phyloP scores from a whole-genome alignment of 306 rosid species.

The Mimosa pudica region DNA sequence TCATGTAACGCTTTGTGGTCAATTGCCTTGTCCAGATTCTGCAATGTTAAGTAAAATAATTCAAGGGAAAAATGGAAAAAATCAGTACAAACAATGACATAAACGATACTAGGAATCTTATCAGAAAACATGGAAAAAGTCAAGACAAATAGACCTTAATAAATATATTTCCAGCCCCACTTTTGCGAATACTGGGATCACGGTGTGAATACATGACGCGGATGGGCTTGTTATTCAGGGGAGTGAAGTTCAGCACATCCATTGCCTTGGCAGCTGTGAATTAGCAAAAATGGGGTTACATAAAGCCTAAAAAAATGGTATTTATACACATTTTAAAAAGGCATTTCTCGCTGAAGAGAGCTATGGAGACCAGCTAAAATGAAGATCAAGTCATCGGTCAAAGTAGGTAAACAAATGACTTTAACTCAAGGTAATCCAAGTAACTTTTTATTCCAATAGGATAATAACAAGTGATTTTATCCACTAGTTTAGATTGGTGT shows the following conservation, averaged over 20 bases:
- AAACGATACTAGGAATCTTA: conserved; percentile 6
- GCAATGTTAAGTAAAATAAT: conserved; percentile 32
- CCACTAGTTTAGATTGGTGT: conserved; percentile 6
- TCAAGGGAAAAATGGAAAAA: too few relatives aligned
- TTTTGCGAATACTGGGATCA: conserved; percentile 90
- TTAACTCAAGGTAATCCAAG: neutral
- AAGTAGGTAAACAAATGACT: neutral
- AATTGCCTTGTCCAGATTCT: conserved; percentile 93
- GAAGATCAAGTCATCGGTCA: conserved; percentile 1
- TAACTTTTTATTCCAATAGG: neutral
- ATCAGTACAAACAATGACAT: conserved; percentile 29
- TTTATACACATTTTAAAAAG: neutral
- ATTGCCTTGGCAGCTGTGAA: conserved; percentile 88
- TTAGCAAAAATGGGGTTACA: conserved; percentile 23
- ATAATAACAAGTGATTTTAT: too few relatives aligned
- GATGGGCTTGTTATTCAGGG: conserved; percentile 73
- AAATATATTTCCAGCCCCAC: conserved; percentile 94
- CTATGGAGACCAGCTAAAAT: neutral
- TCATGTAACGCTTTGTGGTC: conserved; percentile 96
- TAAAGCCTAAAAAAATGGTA: neutral
- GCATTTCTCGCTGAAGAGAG: neutral
- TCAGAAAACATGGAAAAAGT: conserved; percentile 10
- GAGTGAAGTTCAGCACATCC: conserved; percentile 90
- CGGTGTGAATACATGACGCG: conserved; percentile 96
- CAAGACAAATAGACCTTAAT: conserved; percentile 63